A percentile compares a stretch with the other conserved stretches of the same genome.
These are phyloP conservation scores for Fusarium falciforme DNA, from an alignment of 2,329 filamentous ascomycete genomes.

Conservation along the genomic window DNA sequence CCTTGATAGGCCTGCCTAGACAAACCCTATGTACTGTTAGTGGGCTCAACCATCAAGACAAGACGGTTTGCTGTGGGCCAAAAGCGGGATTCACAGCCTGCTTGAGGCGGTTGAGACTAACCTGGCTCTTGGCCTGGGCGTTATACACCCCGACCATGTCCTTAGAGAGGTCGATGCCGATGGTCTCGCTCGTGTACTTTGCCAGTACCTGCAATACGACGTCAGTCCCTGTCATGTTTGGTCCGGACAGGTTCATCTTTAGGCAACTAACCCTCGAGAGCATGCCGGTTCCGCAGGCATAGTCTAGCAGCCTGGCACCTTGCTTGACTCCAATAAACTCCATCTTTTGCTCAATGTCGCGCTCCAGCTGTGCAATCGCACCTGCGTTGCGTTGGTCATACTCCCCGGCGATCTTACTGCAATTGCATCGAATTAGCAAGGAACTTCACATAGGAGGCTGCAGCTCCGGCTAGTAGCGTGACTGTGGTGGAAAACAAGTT, in stretches of 20 bases:
- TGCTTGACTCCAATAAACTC: slow-evolving; percentile 69
- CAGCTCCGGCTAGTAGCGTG: slow-evolving; percentile 13
- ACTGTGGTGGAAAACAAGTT: slow-evolving; percentile 4
- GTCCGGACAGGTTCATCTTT: neutral
- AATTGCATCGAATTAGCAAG: slow-evolving; percentile 29
- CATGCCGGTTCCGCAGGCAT: slow-evolving; percentile 79
- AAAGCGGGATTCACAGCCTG: neutral
- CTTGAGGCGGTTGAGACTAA: slow-evolving; percentile 39
- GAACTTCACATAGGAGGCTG: slow-evolving; percentile 7
- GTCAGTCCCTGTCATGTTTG: neutral
- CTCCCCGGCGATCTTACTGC: slow-evolving; percentile 46
- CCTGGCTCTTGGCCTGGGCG: slow-evolving; percentile 65
- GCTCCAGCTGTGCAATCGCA: slow-evolving; percentile 64
- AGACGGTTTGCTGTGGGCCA: neutral
- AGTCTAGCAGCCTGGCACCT: slow-evolving; percentile 72
- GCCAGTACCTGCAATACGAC: slow-evolving; percentile 34
- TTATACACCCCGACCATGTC: slow-evolving; percentile 79
- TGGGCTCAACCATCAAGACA: neutral
- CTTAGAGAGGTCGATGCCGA: slow-evolving; percentile 77
- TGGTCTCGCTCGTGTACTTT: slow-evolving; percentile 60
- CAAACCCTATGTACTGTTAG: slow-evolving; percentile 29
- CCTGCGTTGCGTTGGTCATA: slow-evolving; percentile 66
- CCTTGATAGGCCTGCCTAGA: slow-evolving; percentile 68
- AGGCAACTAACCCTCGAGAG: slow-evolving; percentile 67
- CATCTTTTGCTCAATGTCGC: slow-evolving; percentile 63